Base-by-base conservation (phyloP, 1,284 basidiomycete species). In the Peniophora sp. region DNA sequence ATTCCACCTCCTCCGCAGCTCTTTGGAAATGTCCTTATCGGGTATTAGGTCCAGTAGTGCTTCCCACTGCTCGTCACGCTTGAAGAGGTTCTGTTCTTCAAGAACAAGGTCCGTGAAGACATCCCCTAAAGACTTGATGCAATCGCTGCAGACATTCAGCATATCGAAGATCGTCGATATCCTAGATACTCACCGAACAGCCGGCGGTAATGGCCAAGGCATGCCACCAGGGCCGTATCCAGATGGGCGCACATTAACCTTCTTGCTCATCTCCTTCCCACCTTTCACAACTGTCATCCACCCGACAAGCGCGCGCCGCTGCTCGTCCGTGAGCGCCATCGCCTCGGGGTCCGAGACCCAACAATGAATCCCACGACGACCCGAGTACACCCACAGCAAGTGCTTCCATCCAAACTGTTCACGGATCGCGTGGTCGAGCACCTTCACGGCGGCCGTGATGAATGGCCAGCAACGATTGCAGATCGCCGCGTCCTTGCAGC, bases 311-410 rank as follows among this genome's bases (percentile, higher is more conserved):
- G 92, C 81, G 61, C 82, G 85, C 38, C 97, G 75, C 65, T 96
- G 87, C 56, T 97, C 92, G 63, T 99, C 97, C 3, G 89, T 94
- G 49, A 99, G 73, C 53, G 80, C 83, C 71, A 97, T 78, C 0
- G 97, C 97, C 51, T 88, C 81, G 48, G 77, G 73, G 66, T 99
- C 96, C 5, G 92, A 95, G 55, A 99, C 85, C 96, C 96, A 99
- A 65, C 94, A 80, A 74, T 99, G 96, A 60, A 99, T 99, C 59
- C 97, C 96, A 70, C 96, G 89, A 44, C 96, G 87, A 56, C 96
- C 96, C 14, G 97, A 99, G 68, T 98, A 99, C 22, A 99, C 95
- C 97, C 97, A 99, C 14, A 99, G 74, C 24, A 99, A 75, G 61
- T 83, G 76, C 48, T 74, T 66, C 62, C 83, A 89, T 1, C 93